A percentile compares a stretch with the other conserved stretches of the same genome.
These are phyloP conservation scores for Aspergillus coremiiformis DNA, from an alignment of 495 filamentous ascomycete genomes.

Conservation along the genomic window DNA sequence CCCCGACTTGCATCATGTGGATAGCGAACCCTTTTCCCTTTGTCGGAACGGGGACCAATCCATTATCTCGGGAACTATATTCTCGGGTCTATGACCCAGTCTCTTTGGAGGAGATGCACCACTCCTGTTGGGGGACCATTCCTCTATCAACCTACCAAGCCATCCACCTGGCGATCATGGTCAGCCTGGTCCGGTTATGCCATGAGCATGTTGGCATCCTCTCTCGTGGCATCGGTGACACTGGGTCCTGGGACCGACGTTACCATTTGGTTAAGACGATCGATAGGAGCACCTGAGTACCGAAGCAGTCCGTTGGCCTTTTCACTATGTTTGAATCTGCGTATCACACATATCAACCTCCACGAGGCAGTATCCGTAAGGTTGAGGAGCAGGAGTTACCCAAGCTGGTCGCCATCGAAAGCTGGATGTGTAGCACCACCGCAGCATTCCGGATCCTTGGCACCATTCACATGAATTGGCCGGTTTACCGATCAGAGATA, in stretches of 20 bases:
- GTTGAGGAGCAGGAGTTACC: not conserved
- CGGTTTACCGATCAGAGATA: not conserved
- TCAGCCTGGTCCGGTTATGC: not conserved
- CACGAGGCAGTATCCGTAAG: not conserved
- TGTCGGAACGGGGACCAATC: no score
- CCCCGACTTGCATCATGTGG: not conserved
- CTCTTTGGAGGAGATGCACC: conserved; percentile 6
- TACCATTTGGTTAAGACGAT: not conserved
- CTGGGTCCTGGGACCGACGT: not conserved
- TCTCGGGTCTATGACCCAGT: not conserved
- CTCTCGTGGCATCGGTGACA: not conserved
- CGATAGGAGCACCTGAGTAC: not conserved
- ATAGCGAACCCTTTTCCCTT: not conserved
- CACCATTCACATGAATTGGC: not conserved
- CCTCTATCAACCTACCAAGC: no score
- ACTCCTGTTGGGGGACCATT: no score
- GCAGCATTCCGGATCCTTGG: not conserved
- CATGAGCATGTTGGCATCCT: not conserved
- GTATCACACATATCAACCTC: not conserved
- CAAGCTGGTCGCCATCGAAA: not conserved
- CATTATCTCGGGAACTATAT: not conserved
- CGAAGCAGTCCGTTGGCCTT: not conserved
- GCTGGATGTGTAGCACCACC: not conserved
- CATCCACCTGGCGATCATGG: not conserved
- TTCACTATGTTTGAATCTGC: not conserved